Evolutionary conservation across 768 basidiomycete species (phyloP).

Genomic region (Cystobasidium tubakii): DNA sequence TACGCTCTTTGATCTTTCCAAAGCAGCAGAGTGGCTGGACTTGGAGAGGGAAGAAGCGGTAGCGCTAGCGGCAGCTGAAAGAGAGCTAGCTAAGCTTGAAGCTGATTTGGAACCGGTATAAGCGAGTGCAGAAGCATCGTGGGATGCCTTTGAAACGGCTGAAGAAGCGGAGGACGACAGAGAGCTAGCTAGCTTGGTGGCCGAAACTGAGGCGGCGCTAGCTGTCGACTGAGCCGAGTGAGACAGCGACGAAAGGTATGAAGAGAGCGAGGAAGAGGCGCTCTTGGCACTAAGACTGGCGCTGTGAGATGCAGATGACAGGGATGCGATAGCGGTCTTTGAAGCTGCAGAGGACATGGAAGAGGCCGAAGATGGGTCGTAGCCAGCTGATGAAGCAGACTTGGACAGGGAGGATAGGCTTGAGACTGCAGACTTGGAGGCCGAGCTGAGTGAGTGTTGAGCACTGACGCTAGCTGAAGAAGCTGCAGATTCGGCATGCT

Average conservation of each 20-base stretch:
- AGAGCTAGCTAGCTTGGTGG: constrained; percentile 8
- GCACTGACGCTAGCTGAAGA: constrained; percentile 38
- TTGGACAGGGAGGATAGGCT: constrained; percentile 38
- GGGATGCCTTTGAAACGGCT: constrained; percentile 6
- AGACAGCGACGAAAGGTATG: background rate
- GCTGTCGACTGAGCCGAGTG: constrained; percentile 16
- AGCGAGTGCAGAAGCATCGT: constrained; percentile 47
- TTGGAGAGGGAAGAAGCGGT: constrained; percentile 18
- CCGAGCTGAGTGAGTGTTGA: constrained; percentile 15
- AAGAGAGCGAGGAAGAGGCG: constrained; percentile 24
- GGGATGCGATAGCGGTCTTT: constrained; percentile 38
- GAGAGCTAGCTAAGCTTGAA: constrained; percentile 12
- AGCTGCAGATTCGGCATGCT: constrained; percentile 27
- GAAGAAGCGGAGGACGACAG: constrained; percentile 21
- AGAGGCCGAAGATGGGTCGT: constrained; percentile 35
- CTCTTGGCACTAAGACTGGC: constrained; percentile 14
- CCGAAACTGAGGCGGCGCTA: constrained; percentile 9
- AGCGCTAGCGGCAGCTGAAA: constrained; percentile 8
- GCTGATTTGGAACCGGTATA: constrained; percentile 45
- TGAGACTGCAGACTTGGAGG: constrained; percentile 37
- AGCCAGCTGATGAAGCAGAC: constrained; percentile 39
- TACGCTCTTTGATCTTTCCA: background rate
- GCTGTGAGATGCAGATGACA: constrained; percentile 27
- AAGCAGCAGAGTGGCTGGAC: background rate
- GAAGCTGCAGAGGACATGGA: constrained; percentile 38